Evolutionary conservation across 768 basidiomycete species (phyloP), one percentile per base, ranked within the genome.

Genomic region (Mycena pura): DNA sequence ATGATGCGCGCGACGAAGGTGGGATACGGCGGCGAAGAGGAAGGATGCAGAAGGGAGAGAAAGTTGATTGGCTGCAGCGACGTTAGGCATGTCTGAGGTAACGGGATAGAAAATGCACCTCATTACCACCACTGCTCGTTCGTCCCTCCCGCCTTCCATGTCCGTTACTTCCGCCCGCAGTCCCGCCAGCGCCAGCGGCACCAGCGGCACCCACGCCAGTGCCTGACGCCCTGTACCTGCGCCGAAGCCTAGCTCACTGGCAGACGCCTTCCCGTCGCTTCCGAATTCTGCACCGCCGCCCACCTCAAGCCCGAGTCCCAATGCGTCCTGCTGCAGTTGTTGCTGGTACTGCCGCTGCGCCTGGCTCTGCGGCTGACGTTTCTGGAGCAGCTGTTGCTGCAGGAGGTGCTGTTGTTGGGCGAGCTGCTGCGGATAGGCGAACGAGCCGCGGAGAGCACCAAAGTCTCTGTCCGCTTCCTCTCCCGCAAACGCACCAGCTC

Each of bases 1-100:
- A 93, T 91, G 66, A 95, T 94, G 24, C 93, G 88, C 17, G 86
- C 79, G 13, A 94, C 92, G 67, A 95, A 93, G 54, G 91, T 78
- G 52, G 85, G 84, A 69, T 95, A 95, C 2, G 92, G 92, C 14
- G 93, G 93, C 27, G 89, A 87, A 1, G 92, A 91, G 0, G 92
- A 91, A 1, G 93, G 93, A 68, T 93, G 92, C 48, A 95, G 82
- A 49, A 94, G 80, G 14, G 91, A 91, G 52, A 94, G 81, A 73
- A 94, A 95, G 74, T 95, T 95, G 79, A 95, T 93, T 15, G 93
- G 92, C 92, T 95, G 63, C 34, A 25, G 43, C 47, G 51, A 17
- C 14, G 40, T 57, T 22, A 21, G 52, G 28, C 56, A 50, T 17
- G 47, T 15, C 14, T 3, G 15, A 25, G 31, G 40, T 27, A 24